Percentiles rank a stretch among this genome's conserved stretches.
Evolutionary conservation across 2,329 filamentous ascomycete genomes (phyloP).

Genomic region (Ascochyta koolunga): DNA sequence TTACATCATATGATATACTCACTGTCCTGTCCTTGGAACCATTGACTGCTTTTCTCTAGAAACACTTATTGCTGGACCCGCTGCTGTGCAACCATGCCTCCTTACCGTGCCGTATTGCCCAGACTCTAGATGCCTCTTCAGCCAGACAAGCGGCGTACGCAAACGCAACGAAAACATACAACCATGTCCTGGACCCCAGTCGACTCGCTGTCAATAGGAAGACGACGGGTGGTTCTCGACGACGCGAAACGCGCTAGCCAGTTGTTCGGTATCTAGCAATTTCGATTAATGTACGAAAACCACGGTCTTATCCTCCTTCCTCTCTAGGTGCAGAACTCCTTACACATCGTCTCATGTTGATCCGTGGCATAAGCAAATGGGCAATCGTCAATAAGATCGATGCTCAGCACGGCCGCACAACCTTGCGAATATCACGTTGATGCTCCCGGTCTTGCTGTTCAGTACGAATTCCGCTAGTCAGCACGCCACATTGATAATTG

Average conservation of each 20-base stretch:
- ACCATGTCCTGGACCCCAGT: conserved; percentile 7
- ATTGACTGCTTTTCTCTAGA: neutral
- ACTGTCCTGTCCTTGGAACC: neutral
- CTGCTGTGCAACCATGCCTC: neutral
- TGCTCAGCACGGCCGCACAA: conserved; percentile 10
- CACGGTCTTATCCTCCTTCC: conserved; percentile 14
- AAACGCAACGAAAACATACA: conserved; percentile 2
- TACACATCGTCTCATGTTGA: conserved; percentile 17
- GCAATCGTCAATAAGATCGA: conserved; percentile 6
- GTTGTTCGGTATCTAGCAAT: conserved; percentile 10
- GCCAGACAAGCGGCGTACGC: conserved; percentile 1
- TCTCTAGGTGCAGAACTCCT: conserved; percentile 12
- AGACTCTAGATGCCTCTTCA: neutral
- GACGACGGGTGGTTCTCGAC: conserved; percentile 1
- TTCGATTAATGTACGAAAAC: conserved; percentile 19
- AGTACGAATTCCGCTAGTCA: neutral
- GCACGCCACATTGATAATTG: conserved; percentile 1
- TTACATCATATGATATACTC: neutral
- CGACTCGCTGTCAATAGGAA: neutral
- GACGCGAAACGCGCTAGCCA: conserved; percentile 17
- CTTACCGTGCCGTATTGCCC: conserved; percentile 6
- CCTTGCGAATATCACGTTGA: conserved; percentile 13
- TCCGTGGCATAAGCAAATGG: conserved; percentile 13
- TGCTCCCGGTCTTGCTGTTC: conserved; percentile 5
- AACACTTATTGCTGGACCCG: neutral